A percentile compares a stretch with the other conserved stretches of the same genome.
phyloP scores from a whole-genome alignment of 2,329 filamentous ascomycete species.

The Cordyceps farinosa region DNA sequence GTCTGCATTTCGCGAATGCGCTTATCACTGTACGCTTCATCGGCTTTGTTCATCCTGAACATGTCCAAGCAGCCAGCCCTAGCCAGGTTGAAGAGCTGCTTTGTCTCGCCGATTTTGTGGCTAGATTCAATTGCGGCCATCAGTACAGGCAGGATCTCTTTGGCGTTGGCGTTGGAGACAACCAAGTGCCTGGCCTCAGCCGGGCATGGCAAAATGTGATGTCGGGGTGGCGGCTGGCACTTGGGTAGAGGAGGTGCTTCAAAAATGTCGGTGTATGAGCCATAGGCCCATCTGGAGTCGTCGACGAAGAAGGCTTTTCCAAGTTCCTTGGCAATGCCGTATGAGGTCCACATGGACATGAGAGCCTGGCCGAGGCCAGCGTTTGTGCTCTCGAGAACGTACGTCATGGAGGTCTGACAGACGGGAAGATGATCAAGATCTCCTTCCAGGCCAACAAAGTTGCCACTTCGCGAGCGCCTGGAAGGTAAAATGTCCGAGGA shows the following conservation, averaged over 20 bases:
- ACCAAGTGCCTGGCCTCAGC: slow-evolving; percentile 71
- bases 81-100: slow-evolving; percentile 62
- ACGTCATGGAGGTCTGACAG: slow-evolving; percentile 72
- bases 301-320: slow-evolving; percentile 78
- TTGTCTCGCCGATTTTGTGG: slow-evolving; percentile 34
- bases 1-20: slow-evolving; percentile 55
- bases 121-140: slow-evolving; percentile 30
- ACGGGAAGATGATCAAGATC: slow-evolving; percentile 47
- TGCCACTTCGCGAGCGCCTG: slow-evolving; percentile 39
- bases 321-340: slow-evolving; percentile 72
- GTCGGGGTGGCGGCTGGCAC: slow-evolving; percentile 68
- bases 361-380: slow-evolving; percentile 74
- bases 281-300: slow-evolving; percentile 80
- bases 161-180: slow-evolving; percentile 65
- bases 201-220: slow-evolving; percentile 77
- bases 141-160: slow-evolving; percentile 60
- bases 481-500: slow-evolving; percentile 32
- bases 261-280: slow-evolving; percentile 71
- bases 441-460: slow-evolving; percentile 47
- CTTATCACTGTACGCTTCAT: slow-evolving; percentile 60
- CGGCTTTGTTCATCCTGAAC: slow-evolving; percentile 64
- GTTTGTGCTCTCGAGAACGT: slow-evolving; percentile 67
- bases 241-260: slow-evolving; percentile 58
- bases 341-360: slow-evolving; percentile 79
- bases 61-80: slow-evolving; percentile 69